Evolutionary conservation across 805 yeast species (phyloP).

Genomic region (Trichomonascus vanleenenianus): DNA sequence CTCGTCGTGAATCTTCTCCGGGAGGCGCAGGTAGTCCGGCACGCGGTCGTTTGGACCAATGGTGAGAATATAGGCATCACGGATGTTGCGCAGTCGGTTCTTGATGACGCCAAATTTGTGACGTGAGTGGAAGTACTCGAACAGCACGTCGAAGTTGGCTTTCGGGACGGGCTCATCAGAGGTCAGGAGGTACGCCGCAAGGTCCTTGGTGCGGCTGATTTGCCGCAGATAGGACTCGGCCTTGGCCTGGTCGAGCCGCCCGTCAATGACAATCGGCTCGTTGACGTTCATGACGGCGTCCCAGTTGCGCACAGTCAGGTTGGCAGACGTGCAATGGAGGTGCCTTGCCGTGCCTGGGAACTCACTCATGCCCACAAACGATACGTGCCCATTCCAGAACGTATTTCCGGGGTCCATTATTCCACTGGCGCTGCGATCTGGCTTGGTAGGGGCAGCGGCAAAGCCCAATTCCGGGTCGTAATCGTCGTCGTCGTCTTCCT

Average conservation of each 20-base stretch:
- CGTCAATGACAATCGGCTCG: constrained; percentile 44
- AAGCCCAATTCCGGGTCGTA: neutral
- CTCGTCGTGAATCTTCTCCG: constrained; percentile 2
- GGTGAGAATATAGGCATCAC: constrained; percentile 56
- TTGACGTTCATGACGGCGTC: constrained; percentile 14
- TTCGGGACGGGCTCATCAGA: constrained; percentile 19
- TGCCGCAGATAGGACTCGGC: constrained; percentile 53
- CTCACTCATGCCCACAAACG: constrained; percentile 43
- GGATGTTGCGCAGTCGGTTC: constrained; percentile 33
- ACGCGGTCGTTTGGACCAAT: constrained; percentile 20
- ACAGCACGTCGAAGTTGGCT: constrained; percentile 28
- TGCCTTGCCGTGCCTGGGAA: constrained; percentile 36
- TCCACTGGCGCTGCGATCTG: neutral
- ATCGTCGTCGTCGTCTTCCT: constrained; percentile 4
- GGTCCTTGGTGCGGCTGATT: constrained; percentile 38
- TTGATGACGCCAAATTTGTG: constrained; percentile 55
- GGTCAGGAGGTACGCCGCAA: constrained; percentile 42
- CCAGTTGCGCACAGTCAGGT: constrained; percentile 18
- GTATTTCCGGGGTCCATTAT: no score
- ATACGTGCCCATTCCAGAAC: constrained; percentile 30
- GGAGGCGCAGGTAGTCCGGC: constrained; percentile 18
- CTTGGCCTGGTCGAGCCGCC: constrained; percentile 46
- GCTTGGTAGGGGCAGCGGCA: neutral
- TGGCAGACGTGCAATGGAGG: constrained; percentile 25
- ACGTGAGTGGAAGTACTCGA: constrained; percentile 40